Evolutionary conservation across 2,329 filamentous ascomycete genomes (phyloP), one percentile per base, ranked within the genome.

Genomic region (Penicillium concentricum): DNA sequence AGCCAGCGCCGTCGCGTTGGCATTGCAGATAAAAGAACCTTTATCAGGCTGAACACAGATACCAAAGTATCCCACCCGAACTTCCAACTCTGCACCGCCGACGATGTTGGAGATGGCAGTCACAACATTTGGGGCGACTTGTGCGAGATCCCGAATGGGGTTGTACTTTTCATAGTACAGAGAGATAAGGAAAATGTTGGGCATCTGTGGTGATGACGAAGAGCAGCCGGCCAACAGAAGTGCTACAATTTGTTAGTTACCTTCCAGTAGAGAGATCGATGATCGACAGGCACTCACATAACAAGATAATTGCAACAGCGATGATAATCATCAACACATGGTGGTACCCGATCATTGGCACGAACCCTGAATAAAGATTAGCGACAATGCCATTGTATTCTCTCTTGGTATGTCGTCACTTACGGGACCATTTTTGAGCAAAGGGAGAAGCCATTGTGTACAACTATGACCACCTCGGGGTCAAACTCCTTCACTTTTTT

Each of bases 291-390:
- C 53, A 83, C 91, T 79, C 81, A 96, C 92, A 97, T 65, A 99
- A 82, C 72, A 99, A 81, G 75, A 99, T 96, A 70, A 99, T 96
- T 44, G 92, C 86, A 57, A 97, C 81, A 54, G 90, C 92, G 71
- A 99, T 96, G 65, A 99, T 80, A 68, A 99, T 91, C 94, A 99
- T 99, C 75, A 99, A 84, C 64, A 97, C 89, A 85, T 99, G 85
- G 71, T 88, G 85, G 85, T 86, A 87, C 60, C 85, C 85, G 63
- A 87, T 77, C 72, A 85, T 80, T 58, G 84, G 83, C 73, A 87
- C 77, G 68, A 86, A 77, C 68, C 83, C 81, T 84, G 15, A 7
- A 35, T 43, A 15, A 18, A 42, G 12, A 51, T 65, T 51, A 67
- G 63, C 34, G 5, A 10, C 10, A 34, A 37, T 50, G 9, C 12